Base-by-base conservation (phyloP, 2,329 filamentous ascomycete species). In the Arthrobotrys pseudoclavata region DNA sequence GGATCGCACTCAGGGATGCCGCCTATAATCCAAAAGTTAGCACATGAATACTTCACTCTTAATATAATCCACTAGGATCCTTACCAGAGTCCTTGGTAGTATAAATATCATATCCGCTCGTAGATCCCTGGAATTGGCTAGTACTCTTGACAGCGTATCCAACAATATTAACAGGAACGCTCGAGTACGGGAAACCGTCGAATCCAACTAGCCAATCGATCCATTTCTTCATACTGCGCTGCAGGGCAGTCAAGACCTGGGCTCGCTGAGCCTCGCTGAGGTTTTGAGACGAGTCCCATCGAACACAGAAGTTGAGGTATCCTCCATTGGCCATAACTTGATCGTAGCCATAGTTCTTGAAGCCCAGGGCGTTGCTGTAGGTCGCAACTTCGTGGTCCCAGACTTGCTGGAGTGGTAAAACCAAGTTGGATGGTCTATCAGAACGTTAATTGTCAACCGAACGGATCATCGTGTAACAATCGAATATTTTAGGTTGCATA, bases 111-210 rank as follows among this genome's bases (percentile, higher is more conserved):
- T 85, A 82, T 13, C 82, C 82, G 10, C 78, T 77, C 5, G 80
- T 82, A 50, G 82, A 83, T 4, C 85, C 85, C 79, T 85, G 77
- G 20, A 86, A 82, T 15, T 84, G 81, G 31, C 67, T 80, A 68
- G 81, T 82, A 74, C 85, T 81, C 52, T 81, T 83, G 68, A 85
- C 85, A 0, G 85, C 85, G 83, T 84, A 86, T 18, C 84, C 85
- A 20, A 86, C 84, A 7, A 86, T 84, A 34, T 83, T 82, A 1
- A 84, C 82, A 53, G 84, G 83, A 62, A 86, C 82, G 3, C 83
- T 82, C 57, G 80, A 79, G 62, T 84, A 85, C 5, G 85, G 85
- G 80, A 85, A 86, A 64, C 83, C 83, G 40, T 86, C 85, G 60
- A 84, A 86, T 15, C 84, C 85, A 20, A 84, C 84, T 45, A 86